Evolutionary conservation across 1,284 basidiomycete species (phyloP).

Genomic region (Heterobasidion irregulare): DNA sequence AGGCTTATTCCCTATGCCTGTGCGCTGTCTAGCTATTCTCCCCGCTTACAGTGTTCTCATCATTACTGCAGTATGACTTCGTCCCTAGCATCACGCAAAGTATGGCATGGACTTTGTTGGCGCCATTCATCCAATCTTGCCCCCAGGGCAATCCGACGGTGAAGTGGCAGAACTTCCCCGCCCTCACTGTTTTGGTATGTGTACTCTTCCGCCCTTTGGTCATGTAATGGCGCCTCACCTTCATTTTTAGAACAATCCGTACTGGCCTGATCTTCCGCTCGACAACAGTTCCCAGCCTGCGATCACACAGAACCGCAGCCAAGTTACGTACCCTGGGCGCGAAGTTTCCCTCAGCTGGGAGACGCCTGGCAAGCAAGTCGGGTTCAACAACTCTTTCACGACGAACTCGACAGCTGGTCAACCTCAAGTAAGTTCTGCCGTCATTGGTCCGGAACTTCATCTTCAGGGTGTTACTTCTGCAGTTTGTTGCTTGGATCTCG

Average conservation of each 20-base stretch:
- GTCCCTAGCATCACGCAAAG: slow-evolving; percentile 48
- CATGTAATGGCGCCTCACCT: no score
- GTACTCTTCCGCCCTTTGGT: background rate
- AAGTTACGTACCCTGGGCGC: slow-evolving; percentile 36
- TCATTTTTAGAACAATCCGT: slow-evolving; percentile 19
- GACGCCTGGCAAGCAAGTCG: slow-evolving; percentile 39
- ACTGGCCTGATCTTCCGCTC: slow-evolving; percentile 15
- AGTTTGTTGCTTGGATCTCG: slow-evolving; percentile 44
- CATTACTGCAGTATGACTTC: slow-evolving; percentile 26
- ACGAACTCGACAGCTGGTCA: slow-evolving; percentile 38
- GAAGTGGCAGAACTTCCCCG: slow-evolving; percentile 47
- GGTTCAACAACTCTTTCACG: slow-evolving; percentile 43
- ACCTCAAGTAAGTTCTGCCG: slow-evolving; percentile 26
- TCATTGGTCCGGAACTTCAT: slow-evolving; percentile 12
- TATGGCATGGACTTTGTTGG: slow-evolving; percentile 56
- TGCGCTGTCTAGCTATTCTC: slow-evolving; percentile 14
- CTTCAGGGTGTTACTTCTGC: background rate
- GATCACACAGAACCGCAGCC: slow-evolving; percentile 41
- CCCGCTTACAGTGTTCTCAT: background rate
- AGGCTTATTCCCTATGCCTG: slow-evolving; percentile 56
- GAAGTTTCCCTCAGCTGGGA: slow-evolving; percentile 49
- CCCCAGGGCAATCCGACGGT: slow-evolving; percentile 51
- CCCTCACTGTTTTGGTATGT: slow-evolving; percentile 34
- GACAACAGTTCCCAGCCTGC: slow-evolving; percentile 25
- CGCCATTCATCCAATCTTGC: slow-evolving; percentile 49